A percentile compares a stretch with the other conserved stretches of the same genome.
Evolutionary conservation across 768 basidiomycete species (phyloP).

Genomic region (Gymnopilus dilepis): DNA sequence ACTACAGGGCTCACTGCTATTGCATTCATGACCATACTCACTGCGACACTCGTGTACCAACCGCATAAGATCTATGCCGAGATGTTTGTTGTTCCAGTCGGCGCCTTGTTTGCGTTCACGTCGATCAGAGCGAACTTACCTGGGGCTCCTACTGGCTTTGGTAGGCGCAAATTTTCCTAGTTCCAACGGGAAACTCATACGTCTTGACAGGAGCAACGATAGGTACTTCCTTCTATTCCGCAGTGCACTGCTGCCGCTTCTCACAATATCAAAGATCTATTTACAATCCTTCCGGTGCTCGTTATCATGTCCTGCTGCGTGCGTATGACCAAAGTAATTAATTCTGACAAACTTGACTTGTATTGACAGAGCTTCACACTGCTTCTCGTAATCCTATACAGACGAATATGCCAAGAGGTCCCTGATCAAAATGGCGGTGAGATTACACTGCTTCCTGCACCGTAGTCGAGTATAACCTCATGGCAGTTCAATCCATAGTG

Average conservation of each 20-base stretch:
- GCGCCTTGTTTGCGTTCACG: constrained; percentile 30
- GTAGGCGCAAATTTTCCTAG: no score
- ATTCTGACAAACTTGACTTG: neutral
- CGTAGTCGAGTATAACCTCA: neutral
- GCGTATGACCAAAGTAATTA: neutral
- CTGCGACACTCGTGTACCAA: constrained; percentile 12
- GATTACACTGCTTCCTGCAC: neutral
- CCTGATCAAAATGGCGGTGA: neutral
- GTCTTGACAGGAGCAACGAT: constrained; percentile 11
- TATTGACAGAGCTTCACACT: constrained; percentile 2
- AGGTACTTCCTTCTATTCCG: no score
- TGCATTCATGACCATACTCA: constrained; percentile 14
- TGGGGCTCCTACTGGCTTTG: constrained; percentile 30
- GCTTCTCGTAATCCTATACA: constrained; percentile 11
- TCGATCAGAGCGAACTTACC: constrained; percentile 28
- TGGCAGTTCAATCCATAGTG: neutral
- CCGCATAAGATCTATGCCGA: constrained; percentile 20
- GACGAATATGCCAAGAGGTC: constrained; percentile 2
- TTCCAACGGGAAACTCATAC: neutral
- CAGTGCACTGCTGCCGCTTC: no score
- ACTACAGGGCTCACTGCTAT: constrained; percentile 14
- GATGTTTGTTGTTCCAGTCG: constrained; percentile 28
- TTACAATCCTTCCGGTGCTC: constrained; percentile 22
- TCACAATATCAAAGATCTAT: no score
- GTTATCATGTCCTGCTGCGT: constrained; percentile 24